A percentile compares a stretch with the other conserved stretches of the same genome.
Conservation (phyloP, 306 rosid genomes). For the Quercus agrifolia region DNA sequence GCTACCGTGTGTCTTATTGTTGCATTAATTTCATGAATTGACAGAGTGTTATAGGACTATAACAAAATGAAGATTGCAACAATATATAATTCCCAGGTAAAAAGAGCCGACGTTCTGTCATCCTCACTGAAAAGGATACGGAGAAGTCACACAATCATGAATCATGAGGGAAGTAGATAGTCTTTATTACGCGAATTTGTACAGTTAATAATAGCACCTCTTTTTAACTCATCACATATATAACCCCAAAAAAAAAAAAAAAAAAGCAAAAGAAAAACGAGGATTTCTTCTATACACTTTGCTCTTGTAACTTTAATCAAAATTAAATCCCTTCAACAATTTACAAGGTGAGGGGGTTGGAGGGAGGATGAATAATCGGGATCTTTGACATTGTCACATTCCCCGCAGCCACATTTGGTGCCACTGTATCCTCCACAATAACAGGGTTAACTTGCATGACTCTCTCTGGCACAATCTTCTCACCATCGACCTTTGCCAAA, state of each 20-base stretch:
- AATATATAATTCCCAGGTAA: too few relatives aligned
- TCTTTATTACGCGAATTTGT: not conserved
- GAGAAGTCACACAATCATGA: too few relatives aligned
- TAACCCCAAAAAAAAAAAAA: not conserved
- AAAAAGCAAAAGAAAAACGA: not conserved
- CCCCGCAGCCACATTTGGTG: conserved; percentile 30
- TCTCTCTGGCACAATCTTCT: conserved; percentile 74
- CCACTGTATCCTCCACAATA: conserved; percentile 48
- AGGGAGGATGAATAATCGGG: conserved; percentile 52
- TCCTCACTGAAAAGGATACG: too few relatives aligned
- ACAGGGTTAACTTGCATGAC: conserved; percentile 56
- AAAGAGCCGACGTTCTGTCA: too few relatives aligned
- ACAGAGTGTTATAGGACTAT: too few relatives aligned
- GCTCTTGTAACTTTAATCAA: not conserved
- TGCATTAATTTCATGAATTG: too few relatives aligned
- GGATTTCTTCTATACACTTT: conserved; percentile 30
- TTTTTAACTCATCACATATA: conserved; percentile 6
- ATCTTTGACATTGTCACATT: conserved; percentile 56
- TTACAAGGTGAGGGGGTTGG: conserved; percentile 55
- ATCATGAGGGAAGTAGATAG: too few relatives aligned
- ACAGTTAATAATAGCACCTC: not conserved
- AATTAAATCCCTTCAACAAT: not conserved
- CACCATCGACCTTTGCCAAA: conserved; percentile 84
- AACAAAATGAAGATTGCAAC: too few relatives aligned
- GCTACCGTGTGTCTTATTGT: too few relatives aligned